Base-by-base conservation (phyloP, 306 rosid species). In the Quercus agrifolia region DNA sequence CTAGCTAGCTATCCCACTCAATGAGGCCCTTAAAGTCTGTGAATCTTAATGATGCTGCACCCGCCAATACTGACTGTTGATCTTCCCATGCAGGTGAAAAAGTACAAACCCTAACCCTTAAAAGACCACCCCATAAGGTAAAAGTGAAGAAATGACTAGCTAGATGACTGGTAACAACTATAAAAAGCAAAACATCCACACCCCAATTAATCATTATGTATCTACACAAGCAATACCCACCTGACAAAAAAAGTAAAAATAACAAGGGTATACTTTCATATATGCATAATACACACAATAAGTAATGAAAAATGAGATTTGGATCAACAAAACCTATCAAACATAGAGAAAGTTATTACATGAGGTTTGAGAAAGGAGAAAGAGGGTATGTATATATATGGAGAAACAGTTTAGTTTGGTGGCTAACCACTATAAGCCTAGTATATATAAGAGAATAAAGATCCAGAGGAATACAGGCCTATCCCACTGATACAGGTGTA, bases 11-110 rank as follows among this genome's bases (percentile, higher is more conserved):
- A n/a, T n/a, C 3, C 21, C 62, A 31, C 70, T 44, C 41, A 20
- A 66, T 27, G 71, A 77, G 62, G 52, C 67, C 83, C 79, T 63
- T 25, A 28, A 58, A 52, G 49, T 70, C 46, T 87, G 91, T 91
- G 92, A 91, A 91, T 91, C 95, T 84, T 89, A 77, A 82, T 84
- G 92, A 64, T 79, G 87, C 86, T 73, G 92, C 90, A 71, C 76
- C 88, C 4, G 86, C 90, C 28, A 77, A 86, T 84, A 87, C 74
- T 74, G 80, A 80, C 87, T 28, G 57, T 11, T 33, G 58, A 64
- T 79, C 66, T 20, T 59, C 54, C 74, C 83, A 77, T 73, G 77
- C 80, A 73, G 58, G 63, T 28, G 54, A 62, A 35, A 49, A 15
- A 76, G 23, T 6, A 61, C 20, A 28, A 84, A 84, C 85, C 88